These are phyloP conservation scores for Metschnikowia reukaufii DNA, from an alignment of 805 yeast genomes.

Conservation along the genomic window DNA sequence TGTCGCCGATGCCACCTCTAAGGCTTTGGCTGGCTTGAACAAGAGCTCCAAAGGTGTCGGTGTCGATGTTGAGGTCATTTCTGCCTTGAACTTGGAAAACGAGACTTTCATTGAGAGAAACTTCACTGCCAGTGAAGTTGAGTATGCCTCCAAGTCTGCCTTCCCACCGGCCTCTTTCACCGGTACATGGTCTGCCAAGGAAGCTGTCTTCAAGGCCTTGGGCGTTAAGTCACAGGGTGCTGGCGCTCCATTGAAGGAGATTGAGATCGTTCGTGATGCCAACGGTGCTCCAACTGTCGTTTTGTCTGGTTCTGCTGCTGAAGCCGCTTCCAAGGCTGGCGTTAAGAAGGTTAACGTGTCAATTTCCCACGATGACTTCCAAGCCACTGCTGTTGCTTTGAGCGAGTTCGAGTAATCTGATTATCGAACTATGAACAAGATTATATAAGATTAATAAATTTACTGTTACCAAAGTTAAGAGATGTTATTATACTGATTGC, in stretches of 20 bases:
- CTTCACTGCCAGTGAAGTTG: conserved; percentile 79
- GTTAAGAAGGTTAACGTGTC: conserved; percentile 76
- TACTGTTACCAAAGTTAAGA: too few relatives aligned
- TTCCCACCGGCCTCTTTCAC: conserved; percentile 87
- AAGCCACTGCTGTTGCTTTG: conserved; percentile 96
- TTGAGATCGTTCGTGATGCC: conserved; percentile 74
- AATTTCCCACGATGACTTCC: conserved; percentile 94
- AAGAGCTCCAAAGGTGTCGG: conserved; percentile 75
- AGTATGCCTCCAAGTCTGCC: conserved; percentile 73
- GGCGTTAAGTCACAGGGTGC: conserved; percentile 90
- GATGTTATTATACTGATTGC: too few relatives aligned
- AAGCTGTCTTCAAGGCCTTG: conserved; percentile 95
- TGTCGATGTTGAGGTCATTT: conserved; percentile 91
- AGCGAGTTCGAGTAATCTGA: conserved; percentile 40
- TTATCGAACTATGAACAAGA: conserved; percentile 16
- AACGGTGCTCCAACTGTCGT: conserved; percentile 82
- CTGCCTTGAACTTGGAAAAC: conserved; percentile 80
- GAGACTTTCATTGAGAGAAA: conserved; percentile 90
- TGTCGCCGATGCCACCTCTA: conserved; percentile 59
- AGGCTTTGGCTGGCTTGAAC: conserved; percentile 58
- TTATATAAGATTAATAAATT: neutral
- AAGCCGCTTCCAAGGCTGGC: conserved; percentile 70
- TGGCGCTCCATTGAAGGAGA: conserved; percentile 89
- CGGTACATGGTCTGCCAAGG: conserved; percentile 99
- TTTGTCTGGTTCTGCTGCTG: conserved; percentile 73